Base-by-base conservation (phyloP, 2,329 filamentous ascomycete genomes). In the Aspergillus oerlinghausenensis region DNA sequence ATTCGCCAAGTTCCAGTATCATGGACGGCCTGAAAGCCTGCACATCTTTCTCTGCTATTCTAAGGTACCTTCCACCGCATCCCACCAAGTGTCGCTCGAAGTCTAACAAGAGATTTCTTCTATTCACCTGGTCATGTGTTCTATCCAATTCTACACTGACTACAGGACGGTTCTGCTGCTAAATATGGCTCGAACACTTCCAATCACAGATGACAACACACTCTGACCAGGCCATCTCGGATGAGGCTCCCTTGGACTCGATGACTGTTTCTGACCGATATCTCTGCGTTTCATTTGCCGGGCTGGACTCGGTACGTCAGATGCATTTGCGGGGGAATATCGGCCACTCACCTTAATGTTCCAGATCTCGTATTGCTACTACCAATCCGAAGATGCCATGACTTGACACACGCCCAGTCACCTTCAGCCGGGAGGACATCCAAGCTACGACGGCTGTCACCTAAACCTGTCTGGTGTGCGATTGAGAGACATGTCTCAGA, bases 361-460 rank as follows among this genome's bases (percentile, higher is more conserved):
- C 56, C 59, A 63, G 60, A 63, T 47, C 66, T 69, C 67, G 67
- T 69, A 67, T 69, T 66, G 35, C 52, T 40, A 48, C 48, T 52
- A 23, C 51, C 58, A 54, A 55, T 59, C 48, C 49, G 50, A 51
- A 29, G 45, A n/a, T 52, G 28, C 48, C 40, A 28, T 50, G 49
- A 21, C n/a, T 45, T 42, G 21, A 47, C 4, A 23, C 43, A 47
- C 6, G 43, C 14, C 11, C 43, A 47, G 43, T 47, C 43, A 47
- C 23, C 21, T 23, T 21, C 43, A 47, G 43, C 21, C 7, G 43
- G 23, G 43, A 23, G 10, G 19, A 47, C 23, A 7, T 14, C 10
- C 21, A 23, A 23, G 8, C 43, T 47, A 23, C 21, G 21, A 17
- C 23, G 21, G 11, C 3, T 3, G 23, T 17, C 43, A 47, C 43